Conservation (phyloP, 495 filamentous ascomycete species). For the Talaromyces proteolyticus region DNA sequence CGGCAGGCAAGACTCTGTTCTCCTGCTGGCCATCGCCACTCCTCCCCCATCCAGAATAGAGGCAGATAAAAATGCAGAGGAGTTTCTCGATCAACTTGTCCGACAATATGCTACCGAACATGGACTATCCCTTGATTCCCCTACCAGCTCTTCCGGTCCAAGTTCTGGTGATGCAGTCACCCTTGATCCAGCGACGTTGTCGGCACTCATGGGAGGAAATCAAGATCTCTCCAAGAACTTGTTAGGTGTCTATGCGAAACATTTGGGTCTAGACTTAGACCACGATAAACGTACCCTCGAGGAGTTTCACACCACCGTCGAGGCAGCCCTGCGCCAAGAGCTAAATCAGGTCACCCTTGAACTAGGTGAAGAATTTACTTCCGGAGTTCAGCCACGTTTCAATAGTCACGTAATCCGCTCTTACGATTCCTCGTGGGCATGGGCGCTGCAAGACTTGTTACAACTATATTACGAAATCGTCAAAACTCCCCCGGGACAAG, state of each 20-base stretch:
- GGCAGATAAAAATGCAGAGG: background rate
- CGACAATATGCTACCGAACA: background rate
- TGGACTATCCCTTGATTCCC: background rate
- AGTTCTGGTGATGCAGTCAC: slow-evolving; percentile 1
- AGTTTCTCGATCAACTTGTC: slow-evolving; percentile 5
- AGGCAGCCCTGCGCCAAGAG: background rate
- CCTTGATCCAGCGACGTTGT: background rate
- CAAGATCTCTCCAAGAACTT: background rate
- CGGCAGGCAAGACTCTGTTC: slow-evolving; percentile 5
- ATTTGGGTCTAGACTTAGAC: background rate
- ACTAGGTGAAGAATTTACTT: slow-evolving; percentile 3
- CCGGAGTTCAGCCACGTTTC: slow-evolving; percentile 10
- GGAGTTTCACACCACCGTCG: background rate
- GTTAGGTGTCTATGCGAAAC: background rate
- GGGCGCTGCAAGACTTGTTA: slow-evolving; percentile 9
- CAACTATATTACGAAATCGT: slow-evolving; percentile 1
- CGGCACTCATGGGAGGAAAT: background rate
- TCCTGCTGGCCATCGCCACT: slow-evolving; percentile 1
- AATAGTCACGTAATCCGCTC: background rate
- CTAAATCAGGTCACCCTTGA: slow-evolving; percentile 7
- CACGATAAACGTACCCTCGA: background rate
- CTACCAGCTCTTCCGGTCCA: background rate
- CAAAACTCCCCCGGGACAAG: background rate
- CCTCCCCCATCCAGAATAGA: slow-evolving; percentile 1
- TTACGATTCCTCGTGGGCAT: slow-evolving; percentile 15